Evolutionary conservation across 2,329 filamentous ascomycete species (phyloP).

Genomic region (Trichoderma semiorbis): DNA sequence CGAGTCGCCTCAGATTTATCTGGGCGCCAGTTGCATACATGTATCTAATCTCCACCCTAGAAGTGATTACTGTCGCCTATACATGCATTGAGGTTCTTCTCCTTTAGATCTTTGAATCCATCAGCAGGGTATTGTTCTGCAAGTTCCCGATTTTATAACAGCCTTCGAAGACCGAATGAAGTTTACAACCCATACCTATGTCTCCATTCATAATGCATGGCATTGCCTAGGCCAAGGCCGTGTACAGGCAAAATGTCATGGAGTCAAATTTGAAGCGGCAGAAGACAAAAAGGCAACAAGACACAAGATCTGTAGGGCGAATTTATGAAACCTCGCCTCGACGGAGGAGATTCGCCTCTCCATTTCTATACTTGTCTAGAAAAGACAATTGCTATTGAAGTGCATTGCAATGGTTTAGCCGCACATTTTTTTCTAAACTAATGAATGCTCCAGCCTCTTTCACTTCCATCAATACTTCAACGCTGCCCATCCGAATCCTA

Average conservation of each 20-base stretch:
- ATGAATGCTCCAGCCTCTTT: neutral
- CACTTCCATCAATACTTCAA: neutral
- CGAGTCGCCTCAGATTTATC: neutral
- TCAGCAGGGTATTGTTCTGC: neutral
- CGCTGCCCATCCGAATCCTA: neutral
- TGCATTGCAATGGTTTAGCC: neutral
- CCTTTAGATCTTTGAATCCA: neutral
- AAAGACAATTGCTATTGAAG: neutral
- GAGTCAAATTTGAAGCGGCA: neutral
- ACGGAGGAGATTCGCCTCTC: neutral
- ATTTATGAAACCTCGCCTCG: neutral
- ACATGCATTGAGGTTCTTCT: neutral
- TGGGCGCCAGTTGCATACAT: neutral
- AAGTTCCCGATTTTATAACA: neutral
- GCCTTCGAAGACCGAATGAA: neutral
- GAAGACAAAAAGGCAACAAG: neutral
- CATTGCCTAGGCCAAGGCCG: neutral
- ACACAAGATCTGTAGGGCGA: no score
- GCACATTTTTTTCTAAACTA: neutral
- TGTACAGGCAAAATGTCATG: neutral
- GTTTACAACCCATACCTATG: neutral
- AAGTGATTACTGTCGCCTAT: no score
- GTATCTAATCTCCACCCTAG: neutral
- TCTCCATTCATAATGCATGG: neutral
- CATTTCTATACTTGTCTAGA: neutral